Conservation (phyloP, 495 filamentous ascomycete genomes). For the Penicillium paxilli region DNA sequence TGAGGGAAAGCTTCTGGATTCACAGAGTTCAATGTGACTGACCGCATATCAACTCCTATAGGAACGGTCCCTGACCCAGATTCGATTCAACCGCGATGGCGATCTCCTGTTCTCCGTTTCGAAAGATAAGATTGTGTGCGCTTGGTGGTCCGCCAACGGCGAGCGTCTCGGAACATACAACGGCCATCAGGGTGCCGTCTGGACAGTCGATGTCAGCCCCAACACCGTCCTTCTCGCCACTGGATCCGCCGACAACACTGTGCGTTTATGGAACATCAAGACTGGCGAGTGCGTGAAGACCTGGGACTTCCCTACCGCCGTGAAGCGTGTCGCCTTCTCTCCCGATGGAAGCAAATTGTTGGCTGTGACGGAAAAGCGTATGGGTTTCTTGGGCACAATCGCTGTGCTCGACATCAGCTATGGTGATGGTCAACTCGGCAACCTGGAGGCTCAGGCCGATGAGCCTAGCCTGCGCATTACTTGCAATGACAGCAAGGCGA, state of each 20-base stretch:
- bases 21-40: slow-evolving; percentile 13
- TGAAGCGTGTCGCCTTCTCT: slow-evolving; percentile 95
- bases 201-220: slow-evolving; percentile 97
- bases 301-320: slow-evolving; percentile 94
- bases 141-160: slow-evolving; percentile 91
- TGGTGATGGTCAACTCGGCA: slow-evolving; percentile 63
- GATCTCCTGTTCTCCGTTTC: slow-evolving; percentile 96
- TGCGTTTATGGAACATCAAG: slow-evolving; percentile 94
- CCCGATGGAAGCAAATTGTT: slow-evolving; percentile 86
- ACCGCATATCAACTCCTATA: slow-evolving; percentile 29
- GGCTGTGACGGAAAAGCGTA: slow-evolving; percentile 96
- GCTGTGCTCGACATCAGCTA: slow-evolving; percentile 82
- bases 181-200: slow-evolving; percentile 96
- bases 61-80: slow-evolving; percentile 97
- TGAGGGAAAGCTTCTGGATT: neutral
- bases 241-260: slow-evolving; percentile 96
- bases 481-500: slow-evolving; percentile 91
- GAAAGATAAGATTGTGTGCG: slow-evolving; percentile 96
- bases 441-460: slow-evolving; percentile 65
- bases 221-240: slow-evolving; percentile 91
- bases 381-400: slow-evolving; percentile 91
- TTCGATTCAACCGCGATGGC: slow-evolving; percentile 95
- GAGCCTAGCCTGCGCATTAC: slow-evolving; percentile 82
- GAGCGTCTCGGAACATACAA: slow-evolving; percentile 94
- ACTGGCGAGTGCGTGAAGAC: slow-evolving; percentile 89